A percentile compares a stretch with the other conserved stretches of the same genome.
Conservation (phyloP, 345 rosid genomes). For the Eucalyptus sp. region DNA sequence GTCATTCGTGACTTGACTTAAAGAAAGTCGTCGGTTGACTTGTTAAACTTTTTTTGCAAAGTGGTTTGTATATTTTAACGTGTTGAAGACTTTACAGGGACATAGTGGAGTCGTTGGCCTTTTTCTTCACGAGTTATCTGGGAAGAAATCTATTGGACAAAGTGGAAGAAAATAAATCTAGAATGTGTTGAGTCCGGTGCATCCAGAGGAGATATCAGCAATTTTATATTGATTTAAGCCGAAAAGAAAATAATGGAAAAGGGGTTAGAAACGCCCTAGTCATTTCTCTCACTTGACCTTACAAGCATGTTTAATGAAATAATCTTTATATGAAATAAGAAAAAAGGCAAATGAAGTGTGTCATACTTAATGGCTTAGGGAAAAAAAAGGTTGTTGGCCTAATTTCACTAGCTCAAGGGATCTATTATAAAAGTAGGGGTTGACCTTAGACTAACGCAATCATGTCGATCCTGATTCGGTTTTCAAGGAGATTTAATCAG, state of each 20-base stretch:
- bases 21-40: neutral
- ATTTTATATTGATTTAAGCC: neutral
- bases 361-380: neutral
- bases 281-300: neutral
- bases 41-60: neutral
- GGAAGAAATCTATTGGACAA: neutral
- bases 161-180: neutral
- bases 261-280: neutral
- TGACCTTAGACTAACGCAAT: neutral
- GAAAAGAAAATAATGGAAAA: neutral
- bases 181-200: neutral
- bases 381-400: neutral
- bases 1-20: neutral
- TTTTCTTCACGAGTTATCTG: neutral
- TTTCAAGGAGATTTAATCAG: too few relatives aligned
- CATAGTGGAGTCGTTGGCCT: neutral
- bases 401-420: neutral
- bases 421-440: neutral
- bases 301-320: neutral
- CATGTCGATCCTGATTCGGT: rapidly evolving
- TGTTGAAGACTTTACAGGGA: neutral
- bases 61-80: neutral
- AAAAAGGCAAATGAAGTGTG: neutral
- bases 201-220: neutral
- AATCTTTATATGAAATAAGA: neutral